These are phyloP conservation scores for Fusarium duplospermum DNA, from an alignment of 2,329 filamentous ascomycete species.

Conservation along the genomic window DNA sequence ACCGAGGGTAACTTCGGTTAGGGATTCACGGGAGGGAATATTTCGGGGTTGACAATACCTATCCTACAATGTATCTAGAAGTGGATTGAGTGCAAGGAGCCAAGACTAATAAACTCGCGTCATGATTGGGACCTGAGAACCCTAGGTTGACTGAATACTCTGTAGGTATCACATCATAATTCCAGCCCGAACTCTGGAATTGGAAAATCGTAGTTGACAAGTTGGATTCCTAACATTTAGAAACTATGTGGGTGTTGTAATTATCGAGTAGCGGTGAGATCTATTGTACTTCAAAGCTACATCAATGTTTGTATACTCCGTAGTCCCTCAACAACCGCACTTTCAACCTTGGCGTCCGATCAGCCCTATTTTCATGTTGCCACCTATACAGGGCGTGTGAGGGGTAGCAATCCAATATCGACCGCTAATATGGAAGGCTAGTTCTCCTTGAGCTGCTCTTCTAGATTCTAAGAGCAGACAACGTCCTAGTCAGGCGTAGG, in stretches of 20 bases:
- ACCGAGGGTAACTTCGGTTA: not conserved
- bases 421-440: not conserved
- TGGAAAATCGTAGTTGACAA: not conserved
- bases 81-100: not conserved
- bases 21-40: not conserved
- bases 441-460: not conserved
- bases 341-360: not conserved
- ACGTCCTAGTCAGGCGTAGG: not conserved
- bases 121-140: not conserved
- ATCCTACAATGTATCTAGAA: not conserved
- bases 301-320: not conserved
- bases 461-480: not conserved
- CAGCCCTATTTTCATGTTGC: not conserved
- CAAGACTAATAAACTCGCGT: not conserved
- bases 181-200: not conserved
- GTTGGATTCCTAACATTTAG: not conserved
- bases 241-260: not conserved
- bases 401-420: not conserved
- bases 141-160: not conserved
- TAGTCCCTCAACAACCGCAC: not conserved
- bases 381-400: not conserved
- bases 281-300: not conserved
- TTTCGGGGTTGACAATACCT: not conserved
- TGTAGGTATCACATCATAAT: not conserved
- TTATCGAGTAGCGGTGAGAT: not conserved